Conservation (phyloP, 805 yeast genomes). For the Sugiyamaella marilandica region DNA sequence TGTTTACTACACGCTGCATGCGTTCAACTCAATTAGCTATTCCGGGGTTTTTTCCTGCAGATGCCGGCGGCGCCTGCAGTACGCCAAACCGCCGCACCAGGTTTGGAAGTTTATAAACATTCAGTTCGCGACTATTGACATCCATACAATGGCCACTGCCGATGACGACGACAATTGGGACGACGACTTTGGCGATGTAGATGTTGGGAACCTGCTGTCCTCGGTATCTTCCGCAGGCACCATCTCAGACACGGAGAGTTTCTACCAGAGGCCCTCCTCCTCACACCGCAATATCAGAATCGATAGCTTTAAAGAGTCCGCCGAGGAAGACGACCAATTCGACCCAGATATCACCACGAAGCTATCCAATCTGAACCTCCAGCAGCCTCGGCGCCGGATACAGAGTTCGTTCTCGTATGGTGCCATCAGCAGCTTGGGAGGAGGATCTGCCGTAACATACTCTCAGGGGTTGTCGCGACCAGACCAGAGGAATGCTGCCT, state of each 20-base stretch:
- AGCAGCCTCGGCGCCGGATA: background rate
- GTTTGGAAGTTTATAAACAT: no score
- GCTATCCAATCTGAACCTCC: background rate
- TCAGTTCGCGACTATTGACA: background rate
- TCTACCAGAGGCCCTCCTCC: constrained; percentile 1
- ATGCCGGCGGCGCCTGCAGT: no score
- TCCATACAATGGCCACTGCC: background rate
- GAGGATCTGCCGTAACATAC: background rate
- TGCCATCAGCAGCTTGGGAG: background rate
- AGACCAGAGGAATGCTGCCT: background rate
- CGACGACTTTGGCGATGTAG: constrained; percentile 18
- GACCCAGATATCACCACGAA: background rate
- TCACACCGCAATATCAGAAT: background rate
- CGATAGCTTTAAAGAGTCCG: background rate
- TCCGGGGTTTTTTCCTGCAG: no score
- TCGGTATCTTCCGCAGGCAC: constrained; percentile 17
- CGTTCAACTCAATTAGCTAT: no score
- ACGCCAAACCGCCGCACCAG: no score
- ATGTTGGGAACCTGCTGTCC: constrained; percentile 12
- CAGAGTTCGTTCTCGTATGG: background rate
- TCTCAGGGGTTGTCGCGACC: background rate
- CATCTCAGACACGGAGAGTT: background rate
- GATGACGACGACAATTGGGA: constrained; percentile 9
- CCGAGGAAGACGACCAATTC: background rate
- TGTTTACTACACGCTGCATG: no score